Conservation (phyloP, 768 basidiomycete genomes). For the Pulveroboletus ravenelii region DNA sequence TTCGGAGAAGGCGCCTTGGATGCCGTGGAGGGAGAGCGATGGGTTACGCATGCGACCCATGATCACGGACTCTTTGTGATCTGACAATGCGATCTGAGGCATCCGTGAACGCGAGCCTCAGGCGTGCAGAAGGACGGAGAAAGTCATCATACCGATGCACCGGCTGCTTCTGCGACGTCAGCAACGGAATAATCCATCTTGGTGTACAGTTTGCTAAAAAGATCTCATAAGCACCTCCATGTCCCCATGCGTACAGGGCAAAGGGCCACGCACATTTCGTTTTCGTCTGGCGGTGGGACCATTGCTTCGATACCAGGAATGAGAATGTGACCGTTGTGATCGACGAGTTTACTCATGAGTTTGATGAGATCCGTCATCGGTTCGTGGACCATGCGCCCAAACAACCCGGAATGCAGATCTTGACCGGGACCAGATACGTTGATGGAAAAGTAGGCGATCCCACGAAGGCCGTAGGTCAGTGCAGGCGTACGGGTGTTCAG, state of each 20-base stretch:
- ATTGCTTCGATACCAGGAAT: constrained; percentile 86
- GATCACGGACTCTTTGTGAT: constrained; percentile 71
- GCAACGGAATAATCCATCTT: constrained; percentile 64
- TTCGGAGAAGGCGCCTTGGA: constrained; percentile 89
- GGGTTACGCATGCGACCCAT: constrained; percentile 95
- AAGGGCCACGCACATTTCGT: constrained; percentile 53
- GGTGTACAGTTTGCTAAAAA: constrained; percentile 59
- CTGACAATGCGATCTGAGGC: constrained; percentile 55
- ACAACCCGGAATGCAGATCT: constrained; percentile 89
- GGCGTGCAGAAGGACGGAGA: neutral
- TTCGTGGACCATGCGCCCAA: constrained; percentile 77
- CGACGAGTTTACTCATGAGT: constrained; percentile 83
- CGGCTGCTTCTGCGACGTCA: constrained; percentile 74
- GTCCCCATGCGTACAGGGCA: neutral
- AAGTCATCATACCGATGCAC: constrained; percentile 41
- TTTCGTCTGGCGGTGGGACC: constrained; percentile 65
- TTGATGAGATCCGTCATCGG: constrained; percentile 92
- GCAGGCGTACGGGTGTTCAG: constrained; percentile 75
- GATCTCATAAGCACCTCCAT: neutral
- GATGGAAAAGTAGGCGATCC: constrained; percentile 81
- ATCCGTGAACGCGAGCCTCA: neutral
- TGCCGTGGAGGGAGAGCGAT: constrained; percentile 88
- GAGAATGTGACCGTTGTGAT: constrained; percentile 72
- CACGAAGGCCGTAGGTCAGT: constrained; percentile 85
- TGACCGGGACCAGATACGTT: constrained; percentile 77